Percentiles rank a stretch among this genome's conserved stretches.
These are phyloP conservation scores for Diplodia intermedia DNA, from an alignment of 2,329 filamentous ascomycete genomes.

Conservation along the genomic window DNA sequence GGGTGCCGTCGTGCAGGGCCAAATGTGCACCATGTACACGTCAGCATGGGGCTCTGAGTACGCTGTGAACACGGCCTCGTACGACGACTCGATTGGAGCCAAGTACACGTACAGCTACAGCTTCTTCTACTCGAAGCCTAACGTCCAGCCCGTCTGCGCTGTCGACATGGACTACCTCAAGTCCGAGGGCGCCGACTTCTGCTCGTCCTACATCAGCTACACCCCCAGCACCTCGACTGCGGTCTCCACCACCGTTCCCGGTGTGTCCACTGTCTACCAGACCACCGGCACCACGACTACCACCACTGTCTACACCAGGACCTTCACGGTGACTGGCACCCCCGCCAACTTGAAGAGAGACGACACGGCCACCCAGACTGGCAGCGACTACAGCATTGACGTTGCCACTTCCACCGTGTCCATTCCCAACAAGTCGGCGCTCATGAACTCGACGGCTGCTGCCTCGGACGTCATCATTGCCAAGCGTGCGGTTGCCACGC, in stretches of 20 bases:
- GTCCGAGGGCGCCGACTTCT: slow-evolving; percentile 3
- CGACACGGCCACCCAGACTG: background rate
- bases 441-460: background rate
- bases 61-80: slow-evolving; percentile 2
- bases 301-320: background rate
- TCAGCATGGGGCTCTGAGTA: background rate
- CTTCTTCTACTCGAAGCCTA: slow-evolving; percentile 1
- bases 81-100: slow-evolving; percentile 11
- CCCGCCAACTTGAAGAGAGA: background rate
- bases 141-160: background rate
- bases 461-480: background rate
- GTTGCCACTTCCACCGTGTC: background rate
- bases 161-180: background rate
- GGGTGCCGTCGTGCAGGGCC: background rate
- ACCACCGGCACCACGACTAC: background rate
- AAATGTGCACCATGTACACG: background rate
- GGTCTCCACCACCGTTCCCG: slow-evolving; percentile 4
- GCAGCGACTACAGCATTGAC: background rate
- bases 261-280: slow-evolving; percentile 9
- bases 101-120: slow-evolving; percentile 18
- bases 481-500: background rate
- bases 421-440: background rate
- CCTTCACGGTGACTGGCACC: background rate
- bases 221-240: slow-evolving; percentile 1
- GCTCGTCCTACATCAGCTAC: slow-evolving; percentile 13